Conservation (phyloP, 1,284 basidiomycete genomes). For the Marasmius fiardii region DNA sequence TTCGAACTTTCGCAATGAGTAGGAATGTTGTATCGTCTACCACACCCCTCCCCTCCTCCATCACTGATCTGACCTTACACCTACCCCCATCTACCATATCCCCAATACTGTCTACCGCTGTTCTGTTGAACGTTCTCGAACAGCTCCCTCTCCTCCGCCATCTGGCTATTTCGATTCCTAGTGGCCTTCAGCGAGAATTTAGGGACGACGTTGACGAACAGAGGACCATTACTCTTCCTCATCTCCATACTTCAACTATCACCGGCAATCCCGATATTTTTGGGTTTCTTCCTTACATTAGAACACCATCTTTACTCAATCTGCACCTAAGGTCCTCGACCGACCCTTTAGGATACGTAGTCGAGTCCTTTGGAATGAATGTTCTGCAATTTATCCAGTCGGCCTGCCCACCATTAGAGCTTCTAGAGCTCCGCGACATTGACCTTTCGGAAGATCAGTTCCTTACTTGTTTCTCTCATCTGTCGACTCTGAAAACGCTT, state of each 20-base stretch:
- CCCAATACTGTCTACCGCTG: constrained; percentile 26
- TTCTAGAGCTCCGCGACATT: constrained; percentile 56
- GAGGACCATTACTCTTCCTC: constrained; percentile 31
- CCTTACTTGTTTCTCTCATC: constrained; percentile 32
- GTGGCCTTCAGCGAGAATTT: constrained; percentile 31
- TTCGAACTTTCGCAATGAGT: constrained; percentile 29
- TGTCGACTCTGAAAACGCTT: constrained; percentile 43
- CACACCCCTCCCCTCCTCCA: constrained; percentile 31
- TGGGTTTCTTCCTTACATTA: constrained; percentile 39
- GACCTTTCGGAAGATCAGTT: constrained; percentile 44
- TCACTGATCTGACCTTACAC: constrained; percentile 34
- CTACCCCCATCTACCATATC: constrained; percentile 22
- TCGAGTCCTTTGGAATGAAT: constrained; percentile 34
- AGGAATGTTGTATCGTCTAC: constrained; percentile 34
- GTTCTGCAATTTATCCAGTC: constrained; percentile 38
- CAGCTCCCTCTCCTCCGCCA: constrained; percentile 31
- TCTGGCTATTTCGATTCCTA: constrained; percentile 40
- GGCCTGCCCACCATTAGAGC: constrained; percentile 39
- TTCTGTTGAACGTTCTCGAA: constrained; percentile 29
- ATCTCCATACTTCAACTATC: constrained; percentile 38
- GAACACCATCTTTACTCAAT: constrained; percentile 36
- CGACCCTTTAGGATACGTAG: constrained; percentile 35
- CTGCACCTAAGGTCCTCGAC: constrained; percentile 45
- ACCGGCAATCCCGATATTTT: constrained; percentile 41
- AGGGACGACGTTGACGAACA: constrained; percentile 23